Conservation (phyloP, 805 yeast genomes). For the Monosporozyma yasuniensis region DNA sequence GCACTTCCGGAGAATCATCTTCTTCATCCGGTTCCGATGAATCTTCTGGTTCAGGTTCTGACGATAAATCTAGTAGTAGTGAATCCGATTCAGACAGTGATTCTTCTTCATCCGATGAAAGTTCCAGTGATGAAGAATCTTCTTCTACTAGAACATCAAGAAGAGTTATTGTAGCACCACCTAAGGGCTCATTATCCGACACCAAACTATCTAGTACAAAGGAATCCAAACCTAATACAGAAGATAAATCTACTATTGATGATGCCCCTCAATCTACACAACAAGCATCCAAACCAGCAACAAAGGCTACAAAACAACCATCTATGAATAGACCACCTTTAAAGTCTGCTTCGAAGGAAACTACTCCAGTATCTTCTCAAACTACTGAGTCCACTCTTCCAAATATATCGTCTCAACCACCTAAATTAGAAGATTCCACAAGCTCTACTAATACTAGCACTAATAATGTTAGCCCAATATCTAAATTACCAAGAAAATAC, state of each 20-base stretch:
- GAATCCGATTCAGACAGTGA: neutral
- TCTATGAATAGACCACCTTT: conserved; percentile 3
- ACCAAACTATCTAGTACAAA: neutral
- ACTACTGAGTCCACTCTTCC: neutral
- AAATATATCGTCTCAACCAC: conserved; percentile 4
- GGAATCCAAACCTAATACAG: neutral
- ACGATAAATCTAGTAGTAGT: neutral
- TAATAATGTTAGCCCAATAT: conserved; percentile 7
- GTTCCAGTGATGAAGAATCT: conserved; percentile 24
- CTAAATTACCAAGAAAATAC: conserved; percentile 22
- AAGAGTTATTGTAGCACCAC: conserved; percentile 40
- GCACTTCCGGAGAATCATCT: neutral
- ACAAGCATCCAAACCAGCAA: conserved; percentile 3
- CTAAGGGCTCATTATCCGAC: conserved; percentile 27
- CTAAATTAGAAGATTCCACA: neutral
- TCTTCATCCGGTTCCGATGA: neutral
- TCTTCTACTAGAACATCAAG: conserved; percentile 21
- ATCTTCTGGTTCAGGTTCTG: neutral
- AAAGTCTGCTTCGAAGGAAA: conserved; percentile 2
- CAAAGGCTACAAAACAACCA: neutral
- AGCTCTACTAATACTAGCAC: conserved; percentile 2
- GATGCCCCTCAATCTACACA: conserved; percentile 21
- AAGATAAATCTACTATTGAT: conserved; percentile 11
- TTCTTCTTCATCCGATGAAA: conserved; percentile 4
- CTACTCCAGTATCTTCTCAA: conserved; percentile 2